Evolutionary conservation across 225 moss, liverwort and hornwort genomes (phyloP).

Genomic region (Pleurozium schreberi): DNA sequence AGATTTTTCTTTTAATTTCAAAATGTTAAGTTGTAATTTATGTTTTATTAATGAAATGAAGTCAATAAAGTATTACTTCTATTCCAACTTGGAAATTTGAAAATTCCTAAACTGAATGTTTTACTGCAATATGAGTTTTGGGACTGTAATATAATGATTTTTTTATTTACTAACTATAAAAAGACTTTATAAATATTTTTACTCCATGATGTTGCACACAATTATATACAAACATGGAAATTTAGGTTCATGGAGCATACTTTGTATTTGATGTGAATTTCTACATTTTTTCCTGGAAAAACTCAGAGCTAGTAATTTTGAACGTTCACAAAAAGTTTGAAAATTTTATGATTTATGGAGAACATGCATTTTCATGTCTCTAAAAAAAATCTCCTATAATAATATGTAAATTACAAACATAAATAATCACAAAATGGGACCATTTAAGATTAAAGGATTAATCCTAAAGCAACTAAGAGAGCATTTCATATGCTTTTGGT

Average conservation of each 20-base stretch:
- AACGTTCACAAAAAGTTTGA: background rate
- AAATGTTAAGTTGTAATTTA: background rate
- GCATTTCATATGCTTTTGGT: background rate
- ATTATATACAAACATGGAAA: background rate
- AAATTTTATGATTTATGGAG: background rate
- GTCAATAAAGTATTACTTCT: too few relatives aligned
- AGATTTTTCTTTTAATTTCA: accelerated
- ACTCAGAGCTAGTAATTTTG: too few relatives aligned
- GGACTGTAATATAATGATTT: accelerated
- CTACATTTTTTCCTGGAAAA: too few relatives aligned
- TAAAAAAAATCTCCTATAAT: background rate
- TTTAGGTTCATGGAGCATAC: background rate
- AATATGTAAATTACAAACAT: background rate
- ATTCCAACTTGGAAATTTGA: too few relatives aligned
- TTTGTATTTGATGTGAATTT: background rate
- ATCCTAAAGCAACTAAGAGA: accelerated
- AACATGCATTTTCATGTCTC: background rate
- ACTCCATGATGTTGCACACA: too few relatives aligned
- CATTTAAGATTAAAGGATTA: background rate
- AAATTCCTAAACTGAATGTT: too few relatives aligned
- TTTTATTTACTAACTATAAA: too few relatives aligned
- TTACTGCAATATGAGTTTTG: background rate
- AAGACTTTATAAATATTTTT: too few relatives aligned
- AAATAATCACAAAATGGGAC: background rate
- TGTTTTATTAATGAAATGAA: background rate